Percentiles rank a stretch among this genome's conserved stretches.
These are phyloP conservation scores for Termitomyces sp. DNA, from an alignment of 768 basidiomycete species.

Conservation along the genomic window DNA sequence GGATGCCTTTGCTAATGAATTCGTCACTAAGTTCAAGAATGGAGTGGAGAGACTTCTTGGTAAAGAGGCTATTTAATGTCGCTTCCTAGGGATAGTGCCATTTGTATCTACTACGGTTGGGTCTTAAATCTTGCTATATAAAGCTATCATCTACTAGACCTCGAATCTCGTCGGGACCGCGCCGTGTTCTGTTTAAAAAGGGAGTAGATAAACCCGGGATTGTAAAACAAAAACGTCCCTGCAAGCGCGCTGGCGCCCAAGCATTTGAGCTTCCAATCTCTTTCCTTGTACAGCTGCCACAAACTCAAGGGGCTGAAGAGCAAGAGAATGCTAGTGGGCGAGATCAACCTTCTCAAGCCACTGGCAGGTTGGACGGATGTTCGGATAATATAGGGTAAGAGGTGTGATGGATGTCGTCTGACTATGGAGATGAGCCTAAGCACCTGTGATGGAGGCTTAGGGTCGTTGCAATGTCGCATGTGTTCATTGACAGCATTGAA, in stretches of 20 bases:
- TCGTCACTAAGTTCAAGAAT: constrained; percentile 16
- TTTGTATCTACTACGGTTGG: background rate
- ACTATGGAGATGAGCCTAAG: background rate
- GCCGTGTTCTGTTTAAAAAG: background rate
- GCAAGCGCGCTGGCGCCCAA: background rate
- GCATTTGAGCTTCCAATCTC: background rate
- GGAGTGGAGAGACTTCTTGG: constrained; percentile 8
- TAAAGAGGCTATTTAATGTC: background rate
- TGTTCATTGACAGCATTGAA: background rate
- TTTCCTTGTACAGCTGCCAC: background rate
- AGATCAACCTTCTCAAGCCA: background rate
- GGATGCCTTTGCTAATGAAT: constrained; percentile 19
- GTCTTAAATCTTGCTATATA: background rate
- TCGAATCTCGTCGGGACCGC: too few species aligned
- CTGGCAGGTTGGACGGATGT: background rate
- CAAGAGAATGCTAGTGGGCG: background rate
- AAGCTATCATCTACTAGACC: background rate
- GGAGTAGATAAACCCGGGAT: background rate
- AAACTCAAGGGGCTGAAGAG: background rate
- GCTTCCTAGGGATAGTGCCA: background rate
- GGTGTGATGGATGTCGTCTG: background rate
- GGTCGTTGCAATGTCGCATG: too few species aligned
- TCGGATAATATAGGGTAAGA: background rate
- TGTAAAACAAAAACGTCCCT: background rate
- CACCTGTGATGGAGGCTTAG: background rate